Evolutionary conservation across 2,329 filamentous ascomycete genomes (phyloP), one percentile per base, ranked within the genome.

Genomic region (Neurospora crassa): DNA sequence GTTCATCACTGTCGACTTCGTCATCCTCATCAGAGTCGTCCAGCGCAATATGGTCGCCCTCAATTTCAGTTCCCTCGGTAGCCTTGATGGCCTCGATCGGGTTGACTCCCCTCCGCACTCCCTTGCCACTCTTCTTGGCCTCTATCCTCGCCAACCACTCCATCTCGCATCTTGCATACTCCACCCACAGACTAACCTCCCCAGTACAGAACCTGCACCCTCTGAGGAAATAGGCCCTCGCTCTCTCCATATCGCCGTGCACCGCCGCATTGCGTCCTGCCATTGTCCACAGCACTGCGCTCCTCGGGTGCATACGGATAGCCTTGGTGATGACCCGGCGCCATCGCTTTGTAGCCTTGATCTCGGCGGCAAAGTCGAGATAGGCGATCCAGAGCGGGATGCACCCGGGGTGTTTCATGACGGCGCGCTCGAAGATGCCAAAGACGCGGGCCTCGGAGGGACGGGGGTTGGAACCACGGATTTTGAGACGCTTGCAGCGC

Each of bases 91-190:
- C 78, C 67, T 82, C 77, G 70, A 80, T 73, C 18, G 78, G 78
- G 34, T 81, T 80, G 2, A 80, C 79, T 10, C 79, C 80, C 70
- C 82, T 82, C 67, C 81, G 45, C 14, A 74, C 73, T 0, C 75
- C 75, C 69, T 75, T 81, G 6, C 80, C 81, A 76, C 86, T 86
- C 80, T 90, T 89, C 79, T 93, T 88, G 73, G 88, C 89, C 72
- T 92, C 89, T 78, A 98, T 89, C 82, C 92, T 94, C 69, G 88
- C 89, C 71, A 98, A 85, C 85, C 97, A 98, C 74, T 96, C 91
- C 89, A 97, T 93, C 84, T 99, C 96, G 78, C 95, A 86, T 78
- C 92, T 91, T 10, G 92, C 91, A 79, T 97, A 98, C 81, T 97
- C 93, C 42, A 97, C 79, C 94, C 95, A 99, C 69, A 99, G 80